Evolutionary conservation across 345 rosid genomes (phyloP).

Genomic region (Lenwebbia sp.): DNA sequence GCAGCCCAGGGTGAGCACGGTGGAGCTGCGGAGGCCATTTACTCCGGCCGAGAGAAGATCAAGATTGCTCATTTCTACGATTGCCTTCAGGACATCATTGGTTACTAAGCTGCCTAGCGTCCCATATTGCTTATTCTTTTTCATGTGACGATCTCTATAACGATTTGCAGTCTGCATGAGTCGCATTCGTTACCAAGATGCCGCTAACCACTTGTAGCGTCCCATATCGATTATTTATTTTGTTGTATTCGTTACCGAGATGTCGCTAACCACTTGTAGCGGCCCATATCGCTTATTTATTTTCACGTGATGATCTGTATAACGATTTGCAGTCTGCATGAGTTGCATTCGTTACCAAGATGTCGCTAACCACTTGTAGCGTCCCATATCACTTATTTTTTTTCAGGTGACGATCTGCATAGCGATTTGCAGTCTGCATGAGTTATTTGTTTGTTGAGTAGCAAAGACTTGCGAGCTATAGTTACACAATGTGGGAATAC

Average conservation of each 20-base stretch:
- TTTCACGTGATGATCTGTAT: background rate
- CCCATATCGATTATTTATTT: too few species aligned
- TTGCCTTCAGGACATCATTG: slow-evolving; percentile 67
- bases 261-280: background rate
- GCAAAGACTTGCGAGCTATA: background rate
- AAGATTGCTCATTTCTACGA: slow-evolving; percentile 60
- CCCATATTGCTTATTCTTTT: background rate
- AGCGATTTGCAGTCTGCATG: background rate
- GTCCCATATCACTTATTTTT: background rate
- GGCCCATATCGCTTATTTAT: background rate
- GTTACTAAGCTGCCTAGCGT: slow-evolving; percentile 16
- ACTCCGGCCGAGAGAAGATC: slow-evolving; percentile 61
- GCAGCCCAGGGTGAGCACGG: slow-evolving; percentile 89
- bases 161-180: background rate
- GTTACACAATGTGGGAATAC: background rate
- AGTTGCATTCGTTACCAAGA: slow-evolving; percentile 27
- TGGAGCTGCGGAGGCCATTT: slow-evolving; percentile 69
- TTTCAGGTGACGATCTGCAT: rapidly evolving
- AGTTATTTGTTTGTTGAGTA: background rate
- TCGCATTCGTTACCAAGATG: too few species aligned
- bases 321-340: background rate
- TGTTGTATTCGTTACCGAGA: slow-evolving; percentile 27
- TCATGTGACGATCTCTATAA: background rate
- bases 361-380: background rate
- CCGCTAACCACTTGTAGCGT: too few species aligned